phyloP scores from a whole-genome alignment of 2,329 filamentous ascomycete species.

The Lachnellula suecica region DNA sequence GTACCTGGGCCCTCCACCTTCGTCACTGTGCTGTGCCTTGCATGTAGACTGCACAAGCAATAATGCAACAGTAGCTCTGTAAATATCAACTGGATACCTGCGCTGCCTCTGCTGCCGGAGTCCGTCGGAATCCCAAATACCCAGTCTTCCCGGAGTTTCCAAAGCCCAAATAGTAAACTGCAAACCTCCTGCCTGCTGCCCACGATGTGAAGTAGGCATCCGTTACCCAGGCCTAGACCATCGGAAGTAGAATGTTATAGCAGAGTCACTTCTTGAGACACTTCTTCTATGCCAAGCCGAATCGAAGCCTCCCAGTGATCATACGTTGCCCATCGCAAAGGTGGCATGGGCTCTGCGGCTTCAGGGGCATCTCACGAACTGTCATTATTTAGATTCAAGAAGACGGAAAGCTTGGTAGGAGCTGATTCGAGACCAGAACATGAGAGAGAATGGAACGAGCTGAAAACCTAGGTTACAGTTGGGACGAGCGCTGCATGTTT shows the following conservation, averaged over 20 bases:
- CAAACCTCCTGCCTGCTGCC: background rate
- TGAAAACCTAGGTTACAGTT: no score
- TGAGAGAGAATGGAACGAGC: background rate
- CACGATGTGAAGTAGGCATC: background rate
- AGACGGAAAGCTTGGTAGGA: background rate
- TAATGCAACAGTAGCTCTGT: background rate
- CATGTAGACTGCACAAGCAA: no score
- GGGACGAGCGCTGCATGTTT: background rate
- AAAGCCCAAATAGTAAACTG: background rate
- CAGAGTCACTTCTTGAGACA: no score
- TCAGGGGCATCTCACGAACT: no score
- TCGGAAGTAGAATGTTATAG: no score
- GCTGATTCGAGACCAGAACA: background rate
- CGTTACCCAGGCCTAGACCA: background rate
- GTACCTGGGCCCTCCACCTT: background rate
- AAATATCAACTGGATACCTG: background rate
- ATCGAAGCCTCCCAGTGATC: no score
- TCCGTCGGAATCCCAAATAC: background rate
- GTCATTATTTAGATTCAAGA: no score
- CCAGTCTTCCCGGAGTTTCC: background rate
- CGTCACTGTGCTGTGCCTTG: background rate
- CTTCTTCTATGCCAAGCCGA: no score
- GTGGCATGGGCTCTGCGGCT: no score
- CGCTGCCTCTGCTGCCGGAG: background rate
- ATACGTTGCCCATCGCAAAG: no score